Evolutionary conservation across 139 green algal genomes (phyloP).

Genomic region (Chlorella sp.): DNA sequence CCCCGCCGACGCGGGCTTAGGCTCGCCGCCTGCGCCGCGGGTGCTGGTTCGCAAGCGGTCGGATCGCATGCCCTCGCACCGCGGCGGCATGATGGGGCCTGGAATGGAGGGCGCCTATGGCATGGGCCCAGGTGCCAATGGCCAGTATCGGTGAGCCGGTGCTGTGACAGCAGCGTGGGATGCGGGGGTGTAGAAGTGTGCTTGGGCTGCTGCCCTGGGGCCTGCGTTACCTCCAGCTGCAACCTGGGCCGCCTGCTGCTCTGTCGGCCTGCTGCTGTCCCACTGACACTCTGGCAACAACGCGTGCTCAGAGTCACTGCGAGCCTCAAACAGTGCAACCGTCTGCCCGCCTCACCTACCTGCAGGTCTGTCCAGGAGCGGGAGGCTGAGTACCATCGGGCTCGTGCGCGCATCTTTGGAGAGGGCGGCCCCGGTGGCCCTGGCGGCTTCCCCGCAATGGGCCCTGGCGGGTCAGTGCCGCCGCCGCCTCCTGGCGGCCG

Average conservation of each 20-base stretch:
- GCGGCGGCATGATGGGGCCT: neutral
- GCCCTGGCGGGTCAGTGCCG: neutral
- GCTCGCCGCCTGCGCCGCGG: conserved; percentile 14
- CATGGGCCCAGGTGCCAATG: neutral
- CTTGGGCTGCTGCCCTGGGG: no score
- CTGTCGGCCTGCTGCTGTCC: neutral
- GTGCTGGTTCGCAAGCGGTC: conserved; percentile 39
- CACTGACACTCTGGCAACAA: no score
- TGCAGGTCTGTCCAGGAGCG: conserved; percentile 44
- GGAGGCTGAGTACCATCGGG: conserved; percentile 50
- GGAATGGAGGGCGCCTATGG: conserved; percentile 23
- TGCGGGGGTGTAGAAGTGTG: no score
- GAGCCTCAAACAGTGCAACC: no score
- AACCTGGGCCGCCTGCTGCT: neutral
- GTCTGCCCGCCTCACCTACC: neutral
- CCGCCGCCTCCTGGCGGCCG: neutral
- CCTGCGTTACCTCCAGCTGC: no score
- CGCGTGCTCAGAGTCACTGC: no score
- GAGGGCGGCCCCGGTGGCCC: neutral
- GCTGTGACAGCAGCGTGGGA: no score
- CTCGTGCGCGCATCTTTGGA: conserved; percentile 57
- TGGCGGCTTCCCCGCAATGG: neutral
- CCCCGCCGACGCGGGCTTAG: neutral
- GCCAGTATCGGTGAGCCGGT: conserved; percentile 17
- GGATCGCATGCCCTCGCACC: conserved; percentile 1